Conservation (phyloP, 108 stramenopile species). For the Cyclotella choctawhatcheeana region DNA sequence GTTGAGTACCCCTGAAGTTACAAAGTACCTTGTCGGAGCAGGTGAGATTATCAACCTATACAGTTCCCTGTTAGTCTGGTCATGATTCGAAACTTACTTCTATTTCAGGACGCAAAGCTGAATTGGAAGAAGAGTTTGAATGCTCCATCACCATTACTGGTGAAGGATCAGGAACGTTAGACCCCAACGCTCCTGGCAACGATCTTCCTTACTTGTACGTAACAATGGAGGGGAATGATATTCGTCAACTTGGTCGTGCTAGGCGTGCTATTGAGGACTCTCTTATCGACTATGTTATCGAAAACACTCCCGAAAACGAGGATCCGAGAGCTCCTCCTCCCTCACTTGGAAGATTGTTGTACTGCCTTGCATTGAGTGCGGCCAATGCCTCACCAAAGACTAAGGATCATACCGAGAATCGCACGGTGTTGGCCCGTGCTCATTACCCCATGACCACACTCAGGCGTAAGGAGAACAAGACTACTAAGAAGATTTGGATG, state of each 20-base stretch:
- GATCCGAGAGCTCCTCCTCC: slow-evolving; percentile 31
- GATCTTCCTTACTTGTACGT: slow-evolving; percentile 39
- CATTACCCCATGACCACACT: slow-evolving; percentile 35
- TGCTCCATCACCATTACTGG: slow-evolving; percentile 40
- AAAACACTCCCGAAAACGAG: slow-evolving; percentile 21
- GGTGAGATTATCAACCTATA: not conserved
- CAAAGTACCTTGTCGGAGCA: not conserved
- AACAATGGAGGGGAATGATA: slow-evolving; percentile 41
- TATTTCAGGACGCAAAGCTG: slow-evolving; percentile 3
- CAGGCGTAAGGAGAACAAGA: slow-evolving; percentile 4
- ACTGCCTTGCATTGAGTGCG: slow-evolving; percentile 31
- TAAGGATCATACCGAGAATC: slow-evolving; percentile 38
- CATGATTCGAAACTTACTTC: not conserved
- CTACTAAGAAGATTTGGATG: slow-evolving; percentile 52
- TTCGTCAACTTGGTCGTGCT: slow-evolving; percentile 43
- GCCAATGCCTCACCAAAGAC: slow-evolving; percentile 48
- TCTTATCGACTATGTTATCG: slow-evolving; percentile 44
- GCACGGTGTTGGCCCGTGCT: slow-evolving; percentile 36
- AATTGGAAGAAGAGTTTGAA: slow-evolving; percentile 51
- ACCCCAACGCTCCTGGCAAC: slow-evolving; percentile 34
- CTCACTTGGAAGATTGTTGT: slow-evolving; percentile 35
- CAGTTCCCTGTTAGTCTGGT: not conserved
- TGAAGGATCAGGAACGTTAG: slow-evolving; percentile 36
- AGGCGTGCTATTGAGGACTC: slow-evolving; percentile 31
- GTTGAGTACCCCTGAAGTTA: slow-evolving; percentile 13